Evolutionary conservation across 2,329 filamentous ascomycete genomes (phyloP).

Genomic region (Alternaria conjuncta): DNA sequence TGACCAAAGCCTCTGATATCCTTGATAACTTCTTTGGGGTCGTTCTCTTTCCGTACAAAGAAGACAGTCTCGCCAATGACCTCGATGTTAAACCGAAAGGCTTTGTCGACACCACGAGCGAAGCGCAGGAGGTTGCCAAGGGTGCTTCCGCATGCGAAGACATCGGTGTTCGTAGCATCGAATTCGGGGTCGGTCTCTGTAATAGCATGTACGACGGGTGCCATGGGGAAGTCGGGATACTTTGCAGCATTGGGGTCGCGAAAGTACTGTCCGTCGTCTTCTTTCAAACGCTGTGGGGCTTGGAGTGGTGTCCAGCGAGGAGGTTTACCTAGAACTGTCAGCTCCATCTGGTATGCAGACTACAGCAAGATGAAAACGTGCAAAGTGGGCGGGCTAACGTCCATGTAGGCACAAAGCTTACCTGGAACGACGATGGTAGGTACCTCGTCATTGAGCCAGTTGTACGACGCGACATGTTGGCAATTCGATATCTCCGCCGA

Average conservation of each 20-base stretch:
- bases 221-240: slow-evolving; percentile 58
- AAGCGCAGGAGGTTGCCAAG: slow-evolving; percentile 68
- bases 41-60: slow-evolving; percentile 67
- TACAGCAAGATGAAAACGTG: background rate
- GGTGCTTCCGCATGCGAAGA: slow-evolving; percentile 67
- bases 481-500: slow-evolving; percentile 46
- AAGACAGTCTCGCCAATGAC: slow-evolving; percentile 65
- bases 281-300: slow-evolving; percentile 41
- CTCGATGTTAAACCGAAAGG: slow-evolving; percentile 67
- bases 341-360: background rate
- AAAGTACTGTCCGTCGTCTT: slow-evolving; percentile 59
- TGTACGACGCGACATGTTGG: slow-evolving; percentile 60
- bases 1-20: slow-evolving; percentile 69
- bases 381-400: background rate
- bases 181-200: slow-evolving; percentile 50
- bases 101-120: slow-evolving; percentile 51
- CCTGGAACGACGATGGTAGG: slow-evolving; percentile 49
- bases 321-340: slow-evolving; percentile 53
- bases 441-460: slow-evolving; percentile 52
- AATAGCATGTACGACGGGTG: slow-evolving; percentile 57
- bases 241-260: slow-evolving; percentile 62
- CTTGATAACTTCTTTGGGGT: slow-evolving; percentile 62
- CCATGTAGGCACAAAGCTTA: slow-evolving; percentile 8
- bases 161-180: slow-evolving; percentile 52
- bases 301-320: slow-evolving; percentile 58